Evolutionary conservation across 495 filamentous ascomycete genomes (phyloP), one percentile per base, ranked within the genome.

Genomic region (Hyaloscypha variabilis): DNA sequence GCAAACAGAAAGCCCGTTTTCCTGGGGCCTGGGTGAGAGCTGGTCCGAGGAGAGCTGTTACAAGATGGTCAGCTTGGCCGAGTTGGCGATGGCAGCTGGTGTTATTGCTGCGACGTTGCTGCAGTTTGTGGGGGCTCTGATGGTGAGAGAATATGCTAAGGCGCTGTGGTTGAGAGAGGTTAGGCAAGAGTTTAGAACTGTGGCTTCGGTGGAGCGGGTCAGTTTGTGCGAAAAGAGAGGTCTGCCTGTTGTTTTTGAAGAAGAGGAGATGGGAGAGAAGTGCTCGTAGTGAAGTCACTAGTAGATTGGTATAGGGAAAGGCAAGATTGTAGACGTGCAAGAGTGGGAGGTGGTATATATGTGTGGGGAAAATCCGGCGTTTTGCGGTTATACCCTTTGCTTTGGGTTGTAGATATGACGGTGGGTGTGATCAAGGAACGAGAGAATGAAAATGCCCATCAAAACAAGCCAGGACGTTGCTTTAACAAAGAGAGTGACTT

Each of bases 91-190:
- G 1, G 62, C 36, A 13, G 67, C 64, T 1, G 69, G 69, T 21
- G 56, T 65, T 0, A 11, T 72, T 6, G 67, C 66, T 10, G 70
- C 63, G 0, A 67, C 67, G 8, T 4, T 72, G 10, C 50, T 72
- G 49, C 67, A 72, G 36, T 69, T 72, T 52, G 65, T 68, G 8
- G 70, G 70, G 26, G 70, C 70, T 1, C 26, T 72, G 23, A 53
- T 39, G 17, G 70, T 72, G 6, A 58, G 70, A n/a, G 67, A 67
- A 29, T 69, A 69, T 55, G 70, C 64, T 21, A 62, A 54, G 52
- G 61, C 17, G 8, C 36, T 72, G 24, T 72, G 60, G 60, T n/a
- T 67, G 10, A 56, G 53, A 24, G 68, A 70, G 42, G n/a, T 65
- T 34, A 24, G 49, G 31, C 39, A 60, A 8, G 63, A 65, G 28